phyloP scores from a whole-genome alignment of 2,329 filamentous ascomycete genomes.

The Ilyonectria sp. region DNA sequence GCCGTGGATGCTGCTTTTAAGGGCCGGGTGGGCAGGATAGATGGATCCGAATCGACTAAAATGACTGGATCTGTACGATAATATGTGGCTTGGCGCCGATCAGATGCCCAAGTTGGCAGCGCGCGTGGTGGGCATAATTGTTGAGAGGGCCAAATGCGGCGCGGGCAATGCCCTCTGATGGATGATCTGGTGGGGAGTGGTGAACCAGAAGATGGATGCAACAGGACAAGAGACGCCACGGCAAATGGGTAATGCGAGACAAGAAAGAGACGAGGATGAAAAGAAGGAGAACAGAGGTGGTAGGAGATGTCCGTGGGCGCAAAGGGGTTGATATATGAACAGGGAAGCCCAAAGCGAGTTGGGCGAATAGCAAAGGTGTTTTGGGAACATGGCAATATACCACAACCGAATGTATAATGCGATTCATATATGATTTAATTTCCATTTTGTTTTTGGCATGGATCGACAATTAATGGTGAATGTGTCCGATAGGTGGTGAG shows the following conservation, averaged over 20 bases:
- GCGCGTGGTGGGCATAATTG: conserved; percentile 9
- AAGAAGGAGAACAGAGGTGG: conserved; percentile 5
- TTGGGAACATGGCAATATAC: conserved; percentile 3
- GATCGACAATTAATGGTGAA: background rate
- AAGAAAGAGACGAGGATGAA: conserved; percentile 16
- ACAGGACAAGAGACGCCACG: conserved; percentile 21
- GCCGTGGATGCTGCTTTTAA: conserved; percentile 30
- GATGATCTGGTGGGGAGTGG: conserved; percentile 7
- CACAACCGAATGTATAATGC: conserved; percentile 23
- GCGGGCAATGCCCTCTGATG: background rate
- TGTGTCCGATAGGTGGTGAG: background rate
- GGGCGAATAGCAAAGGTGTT: background rate
- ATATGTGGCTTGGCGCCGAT: conserved; percentile 13
- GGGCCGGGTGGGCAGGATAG: conserved; percentile 18
- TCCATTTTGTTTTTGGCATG: background rate
- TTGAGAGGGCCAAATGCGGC: background rate
- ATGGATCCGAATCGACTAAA: conserved; percentile 17
- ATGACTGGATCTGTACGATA: conserved; percentile 28
- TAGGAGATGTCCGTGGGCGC: background rate
- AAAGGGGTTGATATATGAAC: conserved; percentile 4
- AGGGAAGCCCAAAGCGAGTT: conserved; percentile 9
- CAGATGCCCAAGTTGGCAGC: conserved; percentile 22
- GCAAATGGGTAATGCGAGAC: conserved; percentile 20
- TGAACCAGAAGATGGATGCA: conserved; percentile 19
- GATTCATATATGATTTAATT: conserved; percentile 21